Percentiles rank a stretch among this genome's conserved stretches.
These are phyloP conservation scores for Blastobotrys mokoenaii DNA, from an alignment of 805 yeast genomes.

Conservation along the genomic window DNA sequence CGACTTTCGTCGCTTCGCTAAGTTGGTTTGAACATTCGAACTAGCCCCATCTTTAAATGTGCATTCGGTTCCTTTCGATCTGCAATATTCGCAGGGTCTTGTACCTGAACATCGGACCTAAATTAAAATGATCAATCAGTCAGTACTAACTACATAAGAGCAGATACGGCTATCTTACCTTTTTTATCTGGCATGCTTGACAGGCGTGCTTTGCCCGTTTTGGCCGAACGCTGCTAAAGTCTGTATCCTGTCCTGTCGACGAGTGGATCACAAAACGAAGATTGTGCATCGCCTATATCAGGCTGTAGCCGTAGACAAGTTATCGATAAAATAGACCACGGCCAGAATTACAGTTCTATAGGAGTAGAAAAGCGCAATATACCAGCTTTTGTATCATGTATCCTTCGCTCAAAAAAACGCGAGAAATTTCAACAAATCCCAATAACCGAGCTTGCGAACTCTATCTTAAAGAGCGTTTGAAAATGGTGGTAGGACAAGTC, in stretches of 20 bases:
- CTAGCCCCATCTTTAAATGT: constrained; percentile 9
- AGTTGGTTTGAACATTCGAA: neutral
- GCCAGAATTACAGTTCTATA: too few species aligned
- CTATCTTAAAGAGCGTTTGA: too few species aligned
- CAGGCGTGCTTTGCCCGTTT: constrained; percentile 22
- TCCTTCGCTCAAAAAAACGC: too few species aligned
- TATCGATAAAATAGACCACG: too few species aligned
- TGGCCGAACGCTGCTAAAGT: constrained; percentile 6
- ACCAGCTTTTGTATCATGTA: too few species aligned
- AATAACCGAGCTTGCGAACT: too few species aligned
- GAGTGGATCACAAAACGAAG: neutral
- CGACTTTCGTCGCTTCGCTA: neutral
- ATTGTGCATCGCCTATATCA: neutral
- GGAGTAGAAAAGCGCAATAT: too few species aligned
- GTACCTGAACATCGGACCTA: constrained; percentile 21
- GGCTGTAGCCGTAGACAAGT: too few species aligned
- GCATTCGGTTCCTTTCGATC: constrained; percentile 12
- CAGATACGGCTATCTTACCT: constrained; percentile 8
- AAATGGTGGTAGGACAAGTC: too few species aligned
- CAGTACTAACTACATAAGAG: neutral
- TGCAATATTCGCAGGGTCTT: constrained; percentile 18
- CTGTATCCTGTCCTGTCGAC: neutral
- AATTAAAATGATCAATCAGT: neutral
- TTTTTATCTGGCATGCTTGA: constrained; percentile 16
- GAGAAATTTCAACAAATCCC: too few species aligned